Base-by-base conservation (phyloP, 2,329 filamentous ascomycete species). In the Apiospora aurea region DNA sequence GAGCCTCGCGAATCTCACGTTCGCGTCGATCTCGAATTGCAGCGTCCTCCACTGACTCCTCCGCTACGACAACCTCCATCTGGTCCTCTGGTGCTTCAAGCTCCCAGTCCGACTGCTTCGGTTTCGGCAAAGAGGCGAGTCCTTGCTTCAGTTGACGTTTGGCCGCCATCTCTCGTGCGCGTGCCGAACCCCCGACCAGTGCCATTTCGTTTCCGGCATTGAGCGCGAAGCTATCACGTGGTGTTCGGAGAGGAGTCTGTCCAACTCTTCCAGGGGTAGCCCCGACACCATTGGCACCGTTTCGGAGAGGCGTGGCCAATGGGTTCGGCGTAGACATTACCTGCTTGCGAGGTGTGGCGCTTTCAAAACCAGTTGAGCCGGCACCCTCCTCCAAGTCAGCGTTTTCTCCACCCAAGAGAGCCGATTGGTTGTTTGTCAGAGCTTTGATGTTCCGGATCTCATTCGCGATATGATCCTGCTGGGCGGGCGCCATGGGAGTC, bases 401-500 rank as follows among this genome's bases (percentile, higher is more conserved):
- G 78, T 98, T 98, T 75, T 99, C 96, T 18, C 96, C 96, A 73
- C 96, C 96, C 0, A 99, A 87, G 11, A 99, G 86, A 13, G 94
- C 97, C 26, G 96, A 98, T 78, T 98, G 94, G 0, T 96, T 98
- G 79, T 97, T 93, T 0, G 95, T 98, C 69, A 98, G 85, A 10
- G 96, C 94, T 75, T 93, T 90, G 67, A 98, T 97, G 80, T 99
- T 98, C 72, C 92, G 91, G 74, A 98, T 96, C 82, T 99, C 96
- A 80, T 98, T 99, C 75, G 96, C 95, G 72, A 99, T 96, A 75
- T 94, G 92, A 78, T 99, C 96, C 80, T 99, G 95, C 80, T 97
- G 94, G 67, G 95, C 93, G 0, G 96, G 93, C 4, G 95, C 96
- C 81, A 92, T 91, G 4, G 96, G 96, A 5, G 96, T 99, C 74